Conservation (phyloP, 352 stramenopile genomes). For the Phytophthora niederhauseri region DNA sequence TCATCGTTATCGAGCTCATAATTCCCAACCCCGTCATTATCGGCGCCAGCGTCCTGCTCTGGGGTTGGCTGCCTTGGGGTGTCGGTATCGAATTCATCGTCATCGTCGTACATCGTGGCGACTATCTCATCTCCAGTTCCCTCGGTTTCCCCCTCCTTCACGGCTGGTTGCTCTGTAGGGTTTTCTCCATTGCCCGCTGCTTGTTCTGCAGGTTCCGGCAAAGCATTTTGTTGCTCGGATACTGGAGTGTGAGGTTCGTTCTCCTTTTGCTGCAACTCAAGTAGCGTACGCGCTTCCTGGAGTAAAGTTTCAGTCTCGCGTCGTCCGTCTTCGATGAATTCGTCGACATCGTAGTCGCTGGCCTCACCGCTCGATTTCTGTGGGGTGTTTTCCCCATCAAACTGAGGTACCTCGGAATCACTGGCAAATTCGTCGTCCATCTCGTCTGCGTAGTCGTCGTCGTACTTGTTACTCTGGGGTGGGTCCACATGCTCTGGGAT, state of each 20-base stretch:
- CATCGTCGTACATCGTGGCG: slow-evolving; percentile 22
- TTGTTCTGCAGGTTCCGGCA: not conserved
- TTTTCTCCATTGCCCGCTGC: not conserved
- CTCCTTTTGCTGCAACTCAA: slow-evolving; percentile 29
- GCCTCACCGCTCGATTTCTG: slow-evolving; percentile 19
- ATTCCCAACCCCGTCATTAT: not conserved
- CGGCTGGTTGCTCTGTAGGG: not conserved
- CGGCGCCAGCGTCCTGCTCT: not conserved
- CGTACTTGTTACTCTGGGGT: slow-evolving; percentile 1
- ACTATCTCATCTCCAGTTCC: slow-evolving; percentile 2
- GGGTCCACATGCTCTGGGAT: not conserved
- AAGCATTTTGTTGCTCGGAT: not conserved
- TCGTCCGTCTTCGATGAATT: slow-evolving; percentile 32
- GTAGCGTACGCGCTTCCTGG: slow-evolving; percentile 43
- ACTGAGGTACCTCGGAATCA: slow-evolving; percentile 12
- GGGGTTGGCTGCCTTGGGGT: not conserved
- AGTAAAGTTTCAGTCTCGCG: slow-evolving; percentile 48
- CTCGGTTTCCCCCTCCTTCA: not conserved
- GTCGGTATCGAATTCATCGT: slow-evolving; percentile 28
- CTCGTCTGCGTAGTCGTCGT: slow-evolving; percentile 28
- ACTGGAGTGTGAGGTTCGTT: not conserved
- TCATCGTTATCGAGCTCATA: slow-evolving; percentile 19
- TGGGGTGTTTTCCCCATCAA: slow-evolving; percentile 3
- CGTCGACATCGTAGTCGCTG: slow-evolving; percentile 20
- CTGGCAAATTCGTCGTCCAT: slow-evolving; percentile 26